Conservation (phyloP, 805 yeast species). For the Yamadazyma olivae region DNA sequence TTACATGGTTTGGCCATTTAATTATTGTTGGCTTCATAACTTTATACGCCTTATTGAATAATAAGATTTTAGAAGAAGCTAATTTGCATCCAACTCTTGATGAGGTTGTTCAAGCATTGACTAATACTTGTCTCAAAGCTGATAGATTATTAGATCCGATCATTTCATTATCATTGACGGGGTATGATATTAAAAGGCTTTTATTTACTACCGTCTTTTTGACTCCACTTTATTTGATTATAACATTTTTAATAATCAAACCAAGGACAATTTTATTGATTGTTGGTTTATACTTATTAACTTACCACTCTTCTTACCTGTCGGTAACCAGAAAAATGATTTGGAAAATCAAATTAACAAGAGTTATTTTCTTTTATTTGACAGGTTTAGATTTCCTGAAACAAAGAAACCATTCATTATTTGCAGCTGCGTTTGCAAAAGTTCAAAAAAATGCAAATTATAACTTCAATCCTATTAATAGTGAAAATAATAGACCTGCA, state of each 20-base stretch:
- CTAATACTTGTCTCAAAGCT: conserved; percentile 69
- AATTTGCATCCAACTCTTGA: conserved; percentile 77
- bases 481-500: conserved; percentile 44
- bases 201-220: conserved; percentile 80
- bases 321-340: conserved; percentile 77
- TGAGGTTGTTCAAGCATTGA: conserved; percentile 74
- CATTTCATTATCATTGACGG: conserved; percentile 65
- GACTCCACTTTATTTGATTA: conserved; percentile 77
- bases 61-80: conserved; percentile 55
- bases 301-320: conserved; percentile 86
- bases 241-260: conserved; percentile 63
- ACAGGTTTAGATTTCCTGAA: conserved; percentile 79
- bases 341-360: conserved; percentile 76
- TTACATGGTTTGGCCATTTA: conserved; percentile 81
- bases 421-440: conserved; percentile 55
- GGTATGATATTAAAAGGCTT: conserved; percentile 75
- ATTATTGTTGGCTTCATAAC: conserved; percentile 60
- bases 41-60: conserved; percentile 57
- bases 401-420: conserved; percentile 43
- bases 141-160: conserved; percentile 81
- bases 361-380: conserved; percentile 71
- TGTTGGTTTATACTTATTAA: conserved; percentile 58
- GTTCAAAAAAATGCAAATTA: conserved; percentile 38
- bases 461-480: conserved; percentile 17
- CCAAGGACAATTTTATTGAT: conserved; percentile 66